Evolutionary conservation across 2,329 filamentous ascomycete species (phyloP), one percentile per base, ranked within the genome.

Genomic region (Neofusicoccum umdonicola): DNA sequence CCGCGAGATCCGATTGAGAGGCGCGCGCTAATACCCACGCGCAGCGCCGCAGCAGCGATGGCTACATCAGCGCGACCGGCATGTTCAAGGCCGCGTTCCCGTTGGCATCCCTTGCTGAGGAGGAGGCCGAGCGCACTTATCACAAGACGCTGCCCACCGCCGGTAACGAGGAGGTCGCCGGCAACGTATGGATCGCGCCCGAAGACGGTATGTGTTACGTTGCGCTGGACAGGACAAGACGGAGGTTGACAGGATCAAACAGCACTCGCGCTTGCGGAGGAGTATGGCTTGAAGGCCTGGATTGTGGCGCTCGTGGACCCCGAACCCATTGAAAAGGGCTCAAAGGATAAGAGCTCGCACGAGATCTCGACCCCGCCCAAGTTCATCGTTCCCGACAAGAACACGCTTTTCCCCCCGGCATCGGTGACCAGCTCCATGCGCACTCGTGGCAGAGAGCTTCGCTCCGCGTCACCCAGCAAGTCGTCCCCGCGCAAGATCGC

Each of bases 101-200:
- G 7, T 93, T 90, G 78, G 89, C 91, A 48, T 87, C 89, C 67
- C 81, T 84, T 19, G 80, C 84, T 35, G 90, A 95, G 69, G 91
- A 95, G 74, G 87, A 91, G 71, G 79, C 81, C 1, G 91, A 96
- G 81, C 89, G 91, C 74, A 87, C 85, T 72, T 93, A 92, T 79
- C 89, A 99, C 79, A 97, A 97, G 81, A 87, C 85, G 6, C 88
- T 95, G 34, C 79, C 87, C 39, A 90, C 90, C 35, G 96, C 93
- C 9, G 96, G 93, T 71, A 84, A 85, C 64, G 93, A 98, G 74
- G 95, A 98, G 82, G 93, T 95, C 35, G 95, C 95, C 31, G 95
- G 95, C 51, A 99, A 97, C 77, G 88, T 99, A 61, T 99, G 95
- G 95, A 93, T 98, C 58, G 88, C 92, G 52, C 93, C 94, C 5